Base-by-base conservation (phyloP, 441 rosid genomes). In the Capsella rubella region DNA sequence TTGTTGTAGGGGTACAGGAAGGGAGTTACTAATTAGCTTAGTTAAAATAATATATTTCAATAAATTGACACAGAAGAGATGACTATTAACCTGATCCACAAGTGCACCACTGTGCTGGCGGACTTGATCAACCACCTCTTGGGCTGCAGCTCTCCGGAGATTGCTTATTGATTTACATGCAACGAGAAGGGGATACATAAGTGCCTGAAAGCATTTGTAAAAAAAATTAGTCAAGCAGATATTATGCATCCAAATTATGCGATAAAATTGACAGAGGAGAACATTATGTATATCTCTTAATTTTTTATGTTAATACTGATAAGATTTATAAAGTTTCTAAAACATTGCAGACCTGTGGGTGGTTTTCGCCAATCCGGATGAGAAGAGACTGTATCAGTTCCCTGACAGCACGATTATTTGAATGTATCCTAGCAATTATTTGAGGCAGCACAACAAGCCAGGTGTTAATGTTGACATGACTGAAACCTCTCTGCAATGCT, bases 361-460 rank as follows among this genome's bases (percentile, higher is more conserved):
- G 99, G 71, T 65, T 85, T 82, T 87, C 95, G 51, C 99, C 99
- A 78, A 96, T 96, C 79, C 99, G 92, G 77, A 96, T 93, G 80
- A 96, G 79, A 81, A 96, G 98, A 35, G 96, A 87, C 80, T 90
- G 98, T 82, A 96, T 94, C 65, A 96, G 81, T 79, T 89, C 98
- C 81, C 99, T 88, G 74, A 96, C 96, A 72, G 98, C 95, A 77
- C 81, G 94, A 78, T 89, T 92, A 79, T 96, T 96, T 73, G 97
- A 96, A 85, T 96, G 99, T 78, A 96, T 94, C 85, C 99, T 88
- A 76, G 99, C 99, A 82, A 96, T 96, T 87, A 96, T 96, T 84
- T 96, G 99, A 28, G 99, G 99, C 67, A 96, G 84, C 78, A 96
- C 98, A 74, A 86, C 99, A 74, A 96, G 90, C 99, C 99, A 96